Base-by-base conservation (phyloP, 2,329 filamentous ascomycete species). In the Calonectria pteridis region DNA sequence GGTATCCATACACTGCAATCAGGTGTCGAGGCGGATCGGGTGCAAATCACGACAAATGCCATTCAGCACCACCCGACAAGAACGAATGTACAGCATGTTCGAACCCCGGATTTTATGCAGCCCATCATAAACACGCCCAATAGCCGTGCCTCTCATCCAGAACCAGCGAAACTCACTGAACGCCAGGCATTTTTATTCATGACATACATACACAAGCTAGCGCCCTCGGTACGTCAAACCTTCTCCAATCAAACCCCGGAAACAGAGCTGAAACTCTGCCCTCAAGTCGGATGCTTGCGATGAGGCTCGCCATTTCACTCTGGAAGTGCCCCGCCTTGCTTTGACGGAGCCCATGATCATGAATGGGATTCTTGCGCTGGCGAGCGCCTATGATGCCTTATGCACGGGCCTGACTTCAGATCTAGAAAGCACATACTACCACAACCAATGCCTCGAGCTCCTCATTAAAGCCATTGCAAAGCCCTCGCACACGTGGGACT, bases 261-360 rank as follows among this genome's bases (percentile, higher is more conserved):
- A 46, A 9, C 6, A 29, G 13, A 67, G 6, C 26, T 40, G 14
- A 40, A 62, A 62, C n/a, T 26, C 29, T 14, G 11, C 50, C 18
- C 13, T 14, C 20, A 28, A 73, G 72, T 71, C 72, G 4, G 72
- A 74, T 31, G 68, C 64, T n/a, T 73, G 75, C 23, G 75, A 79
- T n/a, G 77, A 79, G 33, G 77, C 77, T 26, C 76, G 77, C 2
- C 83, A 86, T 66, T 89, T 89, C 70, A 84, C 83, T 4, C 84
- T 85, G 9, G 86, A 87, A 65, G 86, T 89, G 2, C 86, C 87
- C 3, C 85, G 85, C 43, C 83, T 87, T 5, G 87, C 88, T 18
- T 80, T 88, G 5, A 83, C 86, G 43, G 85, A 87, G 20, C 86
- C 86, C 0, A 85, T 89, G 77, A 84, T 89, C 2, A 76, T 86